phyloP scores from a whole-genome alignment of 306 rosid species.

The Gynostemma pentaphyllum region DNA sequence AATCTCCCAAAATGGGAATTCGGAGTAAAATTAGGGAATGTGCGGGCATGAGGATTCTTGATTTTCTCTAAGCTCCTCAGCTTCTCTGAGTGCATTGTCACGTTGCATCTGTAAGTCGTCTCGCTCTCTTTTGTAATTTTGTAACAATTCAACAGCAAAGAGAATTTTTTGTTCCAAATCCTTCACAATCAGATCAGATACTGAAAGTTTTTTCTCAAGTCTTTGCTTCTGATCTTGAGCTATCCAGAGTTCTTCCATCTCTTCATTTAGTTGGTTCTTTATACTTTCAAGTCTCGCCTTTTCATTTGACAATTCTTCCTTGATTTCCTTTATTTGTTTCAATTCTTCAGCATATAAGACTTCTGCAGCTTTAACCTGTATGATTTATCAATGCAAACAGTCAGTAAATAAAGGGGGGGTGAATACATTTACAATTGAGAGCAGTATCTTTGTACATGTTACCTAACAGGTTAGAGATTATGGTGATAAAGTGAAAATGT shows the following conservation, averaged over 20 bases:
- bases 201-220: constrained; percentile 43
- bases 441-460: neutral
- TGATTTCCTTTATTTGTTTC: constrained; percentile 49
- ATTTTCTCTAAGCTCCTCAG: constrained; percentile 48
- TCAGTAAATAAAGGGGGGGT: neutral
- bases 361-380: constrained; percentile 48
- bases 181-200: constrained; percentile 28
- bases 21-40: constrained; percentile 38
- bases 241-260: constrained; percentile 38
- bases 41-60: constrained; percentile 33
- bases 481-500: no score
- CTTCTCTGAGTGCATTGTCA: constrained; percentile 52
- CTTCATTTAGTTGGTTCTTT: constrained; percentile 32
- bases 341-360: constrained; percentile 33
- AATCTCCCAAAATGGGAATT: constrained; percentile 50
- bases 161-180: constrained; percentile 45
- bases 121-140: constrained; percentile 43
- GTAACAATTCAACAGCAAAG: constrained; percentile 34
- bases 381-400: neutral
- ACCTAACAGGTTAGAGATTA: no score
- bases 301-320: constrained; percentile 40
- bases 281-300: constrained; percentile 31
- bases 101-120: constrained; percentile 49
- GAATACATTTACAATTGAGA: neutral
- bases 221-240: constrained; percentile 33